A percentile compares a stretch with the other conserved stretches of the same genome.
phyloP scores from a whole-genome alignment of 2,329 filamentous ascomycete species.

The Aspergillus viridinutans region DNA sequence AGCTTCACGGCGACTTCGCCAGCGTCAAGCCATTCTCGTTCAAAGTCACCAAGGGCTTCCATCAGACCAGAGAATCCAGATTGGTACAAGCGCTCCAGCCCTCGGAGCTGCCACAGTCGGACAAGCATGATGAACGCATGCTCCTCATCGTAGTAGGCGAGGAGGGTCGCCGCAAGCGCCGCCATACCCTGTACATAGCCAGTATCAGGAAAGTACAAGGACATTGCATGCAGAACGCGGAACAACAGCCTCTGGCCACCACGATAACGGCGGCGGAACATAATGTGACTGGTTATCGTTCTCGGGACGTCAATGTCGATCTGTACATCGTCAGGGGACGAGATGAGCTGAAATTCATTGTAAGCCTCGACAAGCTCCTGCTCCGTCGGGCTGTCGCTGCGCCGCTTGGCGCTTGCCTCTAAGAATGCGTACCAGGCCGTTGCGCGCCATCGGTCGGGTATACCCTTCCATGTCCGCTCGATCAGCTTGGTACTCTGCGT shows the following conservation, averaged over 20 bases:
- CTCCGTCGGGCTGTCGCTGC: slow-evolving; percentile 60
- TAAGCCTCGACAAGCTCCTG: slow-evolving; percentile 69
- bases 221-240: slow-evolving; percentile 84
- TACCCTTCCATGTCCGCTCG: slow-evolving; percentile 94
- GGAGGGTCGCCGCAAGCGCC: slow-evolving; percentile 80
- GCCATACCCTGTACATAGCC: slow-evolving; percentile 99
- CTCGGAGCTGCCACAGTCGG: slow-evolving; percentile 85
- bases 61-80: slow-evolving; percentile 83
- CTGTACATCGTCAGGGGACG: slow-evolving; percentile 87
- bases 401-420: slow-evolving; percentile 65
- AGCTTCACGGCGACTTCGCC: slow-evolving; percentile 77
- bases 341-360: slow-evolving; percentile 65
- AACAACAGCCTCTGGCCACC: slow-evolving; percentile 91
- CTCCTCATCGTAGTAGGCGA: slow-evolving; percentile 97
- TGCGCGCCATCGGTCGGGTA: slow-evolving; percentile 90
- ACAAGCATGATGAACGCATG: slow-evolving; percentile 93
- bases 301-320: slow-evolving; percentile 96
- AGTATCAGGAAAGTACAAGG: slow-evolving; percentile 82
- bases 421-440: slow-evolving; percentile 96
- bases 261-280: slow-evolving; percentile 89
- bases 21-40: slow-evolving; percentile 72
- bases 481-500: slow-evolving; percentile 76
- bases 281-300: slow-evolving; percentile 92
- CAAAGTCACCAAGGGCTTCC: slow-evolving; percentile 78
- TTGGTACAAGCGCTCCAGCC: slow-evolving; percentile 77